A percentile compares a stretch with the other conserved stretches of the same genome.
Evolutionary conservation across 2,329 filamentous ascomycete species (phyloP).

Genomic region (Zymoseptoria passerinii): DNA sequence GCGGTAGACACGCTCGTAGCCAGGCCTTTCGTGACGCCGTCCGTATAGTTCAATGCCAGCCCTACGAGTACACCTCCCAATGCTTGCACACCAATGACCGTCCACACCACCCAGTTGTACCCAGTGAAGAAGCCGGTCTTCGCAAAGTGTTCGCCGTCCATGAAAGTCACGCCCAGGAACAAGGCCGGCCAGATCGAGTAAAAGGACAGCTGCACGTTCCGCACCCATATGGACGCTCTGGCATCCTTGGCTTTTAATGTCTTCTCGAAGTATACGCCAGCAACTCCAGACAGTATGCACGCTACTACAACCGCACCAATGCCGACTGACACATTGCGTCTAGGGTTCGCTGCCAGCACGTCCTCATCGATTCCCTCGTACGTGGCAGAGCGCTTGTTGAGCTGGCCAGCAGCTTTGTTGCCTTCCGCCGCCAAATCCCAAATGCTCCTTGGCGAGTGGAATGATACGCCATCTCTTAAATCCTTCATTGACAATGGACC

Average conservation of each 20-base stretch:
- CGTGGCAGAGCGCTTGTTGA: conserved; percentile 65
- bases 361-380: conserved; percentile 78
- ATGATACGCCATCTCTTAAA: conserved; percentile 50
- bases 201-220: conserved; percentile 89
- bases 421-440: conserved; percentile 64
- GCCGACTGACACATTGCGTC: conserved; percentile 72
- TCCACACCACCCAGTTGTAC: conserved; percentile 89
- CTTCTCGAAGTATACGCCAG: conserved; percentile 83
- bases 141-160: conserved; percentile 75
- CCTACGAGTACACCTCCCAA: conserved; percentile 76
- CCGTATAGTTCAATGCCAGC: conserved; percentile 70
- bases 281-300: conserved; percentile 72
- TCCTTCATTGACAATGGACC: conserved; percentile 50
- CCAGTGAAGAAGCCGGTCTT: conserved; percentile 87
- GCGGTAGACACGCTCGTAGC: conserved; percentile 88
- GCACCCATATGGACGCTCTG: conserved; percentile 76
- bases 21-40: conserved; percentile 91
- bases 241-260: conserved; percentile 68
- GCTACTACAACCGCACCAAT: conserved; percentile 69
- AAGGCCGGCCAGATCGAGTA: conserved; percentile 88
- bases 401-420: conserved; percentile 39
- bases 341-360: conserved; percentile 42
- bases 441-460: conserved; percentile 68
- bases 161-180: conserved; percentile 75
- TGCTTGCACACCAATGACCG: conserved; percentile 73